A percentile compares a stretch with the other conserved stretches of the same genome.
Conservation (phyloP, 768 basidiomycete species). For the Neoboletus brunneissimus region DNA sequence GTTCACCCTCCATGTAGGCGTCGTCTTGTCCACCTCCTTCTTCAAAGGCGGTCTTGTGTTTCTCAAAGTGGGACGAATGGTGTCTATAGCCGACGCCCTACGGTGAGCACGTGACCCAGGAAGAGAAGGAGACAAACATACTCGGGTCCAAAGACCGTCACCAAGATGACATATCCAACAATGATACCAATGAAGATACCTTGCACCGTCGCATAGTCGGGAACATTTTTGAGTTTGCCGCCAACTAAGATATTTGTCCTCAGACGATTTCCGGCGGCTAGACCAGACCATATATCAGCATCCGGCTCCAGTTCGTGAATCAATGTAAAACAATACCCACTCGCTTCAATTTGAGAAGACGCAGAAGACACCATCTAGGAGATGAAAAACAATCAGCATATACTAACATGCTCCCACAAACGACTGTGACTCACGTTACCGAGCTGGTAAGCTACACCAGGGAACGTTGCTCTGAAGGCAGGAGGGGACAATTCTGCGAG, state of each 20-base stretch:
- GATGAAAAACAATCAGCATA: not conserved
- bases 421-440: conserved; percentile 49
- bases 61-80: conserved; percentile 81
- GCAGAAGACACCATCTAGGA: conserved; percentile 63
- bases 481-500: conserved; percentile 83
- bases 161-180: conserved; percentile 69
- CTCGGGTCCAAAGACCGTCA: conserved; percentile 79
- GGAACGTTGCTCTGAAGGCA: conserved; percentile 86
- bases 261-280: conserved; percentile 59
- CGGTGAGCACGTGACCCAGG: not conserved
- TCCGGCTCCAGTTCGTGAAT: not conserved
- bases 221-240: conserved; percentile 37
- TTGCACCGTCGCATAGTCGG: conserved; percentile 66
- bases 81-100: conserved; percentile 40
- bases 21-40: conserved; percentile 63
- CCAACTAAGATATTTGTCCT: conserved; percentile 45
- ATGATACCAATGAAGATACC: conserved; percentile 88
- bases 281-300: not conserved
- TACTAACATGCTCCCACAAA: not conserved
- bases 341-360: conserved; percentile 52
- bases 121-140: conserved; percentile 34
- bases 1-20: conserved; percentile 31
- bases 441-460: conserved; percentile 80
- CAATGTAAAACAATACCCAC: conserved; percentile 8
- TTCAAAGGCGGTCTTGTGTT: conserved; percentile 75